Conservation (phyloP, 1,284 basidiomycete genomes). For the Sporisorium reilianum region DNA sequence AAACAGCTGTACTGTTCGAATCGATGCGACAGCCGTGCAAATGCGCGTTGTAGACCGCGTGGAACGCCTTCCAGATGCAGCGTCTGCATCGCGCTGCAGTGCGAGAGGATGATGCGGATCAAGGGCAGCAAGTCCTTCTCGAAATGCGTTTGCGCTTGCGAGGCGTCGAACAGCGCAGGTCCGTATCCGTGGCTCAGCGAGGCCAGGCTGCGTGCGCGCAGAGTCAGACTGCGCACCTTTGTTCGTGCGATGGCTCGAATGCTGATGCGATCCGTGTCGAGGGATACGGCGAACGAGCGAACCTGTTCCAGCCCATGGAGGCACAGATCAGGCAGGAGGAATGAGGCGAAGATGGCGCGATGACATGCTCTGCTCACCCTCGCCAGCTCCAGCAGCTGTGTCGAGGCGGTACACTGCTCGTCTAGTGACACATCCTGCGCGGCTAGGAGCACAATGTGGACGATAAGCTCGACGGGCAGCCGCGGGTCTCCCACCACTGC, state of each 20-base stretch:
- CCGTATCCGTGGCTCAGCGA: constrained; percentile 8
- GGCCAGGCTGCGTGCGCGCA: constrained; percentile 12
- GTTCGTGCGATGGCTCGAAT: constrained; percentile 11
- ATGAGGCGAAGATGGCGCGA: constrained; percentile 16
- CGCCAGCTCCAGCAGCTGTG: constrained; percentile 23
- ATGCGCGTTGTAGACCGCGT: neutral
- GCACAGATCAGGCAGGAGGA: constrained; percentile 15
- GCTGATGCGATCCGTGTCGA: constrained; percentile 24
- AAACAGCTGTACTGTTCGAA: constrained; percentile 18
- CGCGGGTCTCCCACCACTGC: constrained; percentile 8
- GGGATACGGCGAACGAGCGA: constrained; percentile 21
- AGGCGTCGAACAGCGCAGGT: constrained; percentile 42
- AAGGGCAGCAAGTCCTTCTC: constrained; percentile 19
- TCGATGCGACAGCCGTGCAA: neutral
- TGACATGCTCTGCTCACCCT: constrained; percentile 25
- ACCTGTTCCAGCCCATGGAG: constrained; percentile 26
- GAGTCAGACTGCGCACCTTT: constrained; percentile 10
- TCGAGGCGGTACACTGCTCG: neutral
- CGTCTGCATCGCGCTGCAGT: constrained; percentile 8
- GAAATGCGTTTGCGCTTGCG: constrained; percentile 35
- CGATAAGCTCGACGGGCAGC: constrained; percentile 35
- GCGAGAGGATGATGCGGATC: constrained; percentile 16
- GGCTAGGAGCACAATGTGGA: constrained; percentile 28
- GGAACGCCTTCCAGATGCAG: constrained; percentile 35
- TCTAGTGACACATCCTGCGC: constrained; percentile 10